Evolutionary conservation across 2,329 filamentous ascomycete genomes (phyloP), one percentile per base, ranked within the genome.

Genomic region (Truncatella angustata): DNA sequence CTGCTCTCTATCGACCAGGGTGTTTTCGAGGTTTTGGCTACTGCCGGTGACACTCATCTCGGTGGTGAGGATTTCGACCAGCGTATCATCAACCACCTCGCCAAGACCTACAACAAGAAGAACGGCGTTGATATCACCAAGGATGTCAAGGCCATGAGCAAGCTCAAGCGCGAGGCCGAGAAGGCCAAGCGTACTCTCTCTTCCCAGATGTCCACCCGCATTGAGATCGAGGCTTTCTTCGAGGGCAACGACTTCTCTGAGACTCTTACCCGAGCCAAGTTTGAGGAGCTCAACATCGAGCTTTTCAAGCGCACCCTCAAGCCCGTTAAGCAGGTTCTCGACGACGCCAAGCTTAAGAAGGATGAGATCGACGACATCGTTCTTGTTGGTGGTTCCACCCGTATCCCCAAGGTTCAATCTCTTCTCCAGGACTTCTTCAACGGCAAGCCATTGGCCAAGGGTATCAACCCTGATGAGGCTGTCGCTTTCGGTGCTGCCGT

Each of bases 31-130:
- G 92, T 97, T 63, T 76, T 93, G 75, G 88, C 92, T 73, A 96
- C 91, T 66, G 91, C 91, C 70, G 91, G 92, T 91, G 92, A 97
- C 73, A 96, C 92, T 66, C 92, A 96, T 75, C 85, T 97, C 63
- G 92, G 92, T 87, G 92, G 92, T 86, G 92, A 97, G 76, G 93
- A 97, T 80, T 97, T 97, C 73, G 93, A 97, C 74, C 91, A 97
- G 84, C 88, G 93, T 71, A 83, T 97, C 73, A 96, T 97, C 80
- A 91, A 89, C 82, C 83, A 93, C 85, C 91, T 97, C 71, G 87
- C 88, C 80, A 97, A 97, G 88, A 80, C 83, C 65, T 97, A 96
- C 86, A 97, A 97, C 87, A 97, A 97, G 88, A 94, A 97, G 84
- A 84, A 97, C 81, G 78, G 75, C 64, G 91, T 95, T 62, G 91